A percentile compares a stretch with the other conserved stretches of the same genome.
Conservation (phyloP, 2,329 filamentous ascomycete species). For the Fusarium veterinarium region DNA sequence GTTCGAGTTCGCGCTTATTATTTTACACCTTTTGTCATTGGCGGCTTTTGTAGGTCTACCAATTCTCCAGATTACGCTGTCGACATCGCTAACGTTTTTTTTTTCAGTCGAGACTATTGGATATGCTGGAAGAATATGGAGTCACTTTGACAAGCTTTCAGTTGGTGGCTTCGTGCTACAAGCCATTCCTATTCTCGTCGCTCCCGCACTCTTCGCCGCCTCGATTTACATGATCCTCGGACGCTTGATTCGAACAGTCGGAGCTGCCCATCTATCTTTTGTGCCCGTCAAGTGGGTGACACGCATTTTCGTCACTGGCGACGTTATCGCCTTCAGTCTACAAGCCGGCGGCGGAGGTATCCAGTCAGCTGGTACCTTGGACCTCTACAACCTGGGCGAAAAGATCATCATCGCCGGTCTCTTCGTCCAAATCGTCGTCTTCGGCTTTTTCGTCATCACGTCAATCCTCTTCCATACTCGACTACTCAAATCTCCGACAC, state of each 20-base stretch:
- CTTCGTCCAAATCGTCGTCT: not conserved
- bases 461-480: constrained; percentile 11
- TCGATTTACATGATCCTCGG: constrained; percentile 26
- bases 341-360: constrained; percentile 12
- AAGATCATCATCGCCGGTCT: constrained; percentile 14
- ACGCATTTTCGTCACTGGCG: constrained; percentile 4
- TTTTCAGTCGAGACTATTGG: constrained; percentile 2
- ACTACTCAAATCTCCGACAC: not conserved
- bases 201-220: constrained; percentile 9
- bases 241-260: constrained; percentile 9
- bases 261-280: not conserved
- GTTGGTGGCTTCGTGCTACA: constrained; percentile 7
- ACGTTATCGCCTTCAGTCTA: constrained; percentile 1
- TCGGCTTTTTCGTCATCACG: constrained; percentile 13
- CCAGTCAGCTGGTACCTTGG: not conserved
- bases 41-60: not conserved
- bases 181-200: constrained; percentile 20
- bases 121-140: constrained; percentile 16
- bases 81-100: not conserved
- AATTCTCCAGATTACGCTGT: rapidly evolving
- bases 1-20: constrained; percentile 3
- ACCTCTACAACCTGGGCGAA: constrained; percentile 1
- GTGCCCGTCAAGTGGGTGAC: constrained; percentile 18
- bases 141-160: not conserved
- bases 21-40: constrained; percentile 5